Base-by-base conservation (phyloP, 2,329 filamentous ascomycete species). In the Metarhizium brunneum region DNA sequence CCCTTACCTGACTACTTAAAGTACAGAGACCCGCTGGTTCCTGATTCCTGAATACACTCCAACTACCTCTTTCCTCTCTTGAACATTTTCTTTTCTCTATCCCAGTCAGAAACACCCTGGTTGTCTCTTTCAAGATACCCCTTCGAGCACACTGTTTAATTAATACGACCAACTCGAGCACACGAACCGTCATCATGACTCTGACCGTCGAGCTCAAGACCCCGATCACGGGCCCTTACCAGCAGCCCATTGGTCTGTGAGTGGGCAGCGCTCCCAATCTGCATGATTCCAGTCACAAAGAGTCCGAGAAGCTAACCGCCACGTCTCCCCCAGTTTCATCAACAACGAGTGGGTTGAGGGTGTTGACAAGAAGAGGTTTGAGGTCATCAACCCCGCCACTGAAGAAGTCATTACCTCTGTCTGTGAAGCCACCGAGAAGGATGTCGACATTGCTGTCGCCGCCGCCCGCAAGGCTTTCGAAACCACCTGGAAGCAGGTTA, bases 391-490 rank as follows among this genome's bases (percentile, higher is more conserved):
- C 82, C 91, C 91, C 58, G 68, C 86, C 61, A 90, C 83, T 62
- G 92, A 96, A 73, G 85, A 91, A 73, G 83, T 90, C 67, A 95
- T 95, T 77, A 82, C 79, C 78, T 85, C 85, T 55, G 88, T 96
- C 64, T 77, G 83, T 69, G 91, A 95, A 76, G 92, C 86, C 68
- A 88, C 86, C 61, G 90, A 95, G 79, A 91, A 95, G 79, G 90
- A 94, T 75, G 77, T 86, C 70, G 83, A 85, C 71, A 75, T 91
- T 58, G 92, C 92, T 60, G 92, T 96, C 61, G 77, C 82, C 56
- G 91, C 90, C 54, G 92, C 92, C 62, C 88, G 92, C 70, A 87
- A 88, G 73, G 90, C 91, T 53, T 92, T 95, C 71, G 82, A 95
- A 58, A 86, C 85, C 60, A 68, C 73, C 61, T 92, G 90, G 87